A percentile compares a stretch with the other conserved stretches of the same genome.
Conservation (phyloP, 2,329 filamentous ascomycete genomes). For the Bisporella sp. region DNA sequence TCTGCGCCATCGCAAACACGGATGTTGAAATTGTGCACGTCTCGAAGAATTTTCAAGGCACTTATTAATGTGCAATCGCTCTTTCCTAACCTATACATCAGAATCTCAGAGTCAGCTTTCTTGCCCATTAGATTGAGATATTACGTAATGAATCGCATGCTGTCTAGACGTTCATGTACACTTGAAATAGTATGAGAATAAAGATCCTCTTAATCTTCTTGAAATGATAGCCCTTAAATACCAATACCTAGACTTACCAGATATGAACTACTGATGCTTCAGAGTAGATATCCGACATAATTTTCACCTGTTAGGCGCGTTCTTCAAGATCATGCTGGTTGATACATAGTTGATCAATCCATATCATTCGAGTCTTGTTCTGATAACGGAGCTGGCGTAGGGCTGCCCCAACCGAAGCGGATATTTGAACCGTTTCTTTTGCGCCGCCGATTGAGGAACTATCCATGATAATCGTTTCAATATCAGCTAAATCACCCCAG, state of each 20-base stretch:
- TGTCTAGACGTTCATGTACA: not conserved
- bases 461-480: not conserved
- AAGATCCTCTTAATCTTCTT: not conserved
- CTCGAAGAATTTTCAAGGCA: no score
- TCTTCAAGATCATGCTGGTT: slow-evolving; percentile 11
- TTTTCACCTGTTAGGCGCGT: slow-evolving; percentile 9
- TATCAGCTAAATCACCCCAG: not conserved
- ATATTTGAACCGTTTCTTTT: no score
- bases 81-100: no score
- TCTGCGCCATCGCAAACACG: no score
- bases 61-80: no score
- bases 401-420: no score
- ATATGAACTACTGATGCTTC: slow-evolving; percentile 4
- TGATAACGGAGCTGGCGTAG: not conserved
- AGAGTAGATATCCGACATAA: slow-evolving; percentile 16
- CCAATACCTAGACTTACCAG: not conserved
- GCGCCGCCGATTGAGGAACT: no score
- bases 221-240: not conserved
- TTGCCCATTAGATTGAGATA: no score
- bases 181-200: not conserved
- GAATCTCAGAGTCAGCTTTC: no score
- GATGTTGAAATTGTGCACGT: no score
- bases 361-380: not conserved
- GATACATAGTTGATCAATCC: slow-evolving; percentile 10
- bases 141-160: no score